A percentile compares a stretch with the other conserved stretches of the same genome.
Conservation (phyloP, 495 filamentous ascomycete genomes). For the Diplogelasinospora grovesii region DNA sequence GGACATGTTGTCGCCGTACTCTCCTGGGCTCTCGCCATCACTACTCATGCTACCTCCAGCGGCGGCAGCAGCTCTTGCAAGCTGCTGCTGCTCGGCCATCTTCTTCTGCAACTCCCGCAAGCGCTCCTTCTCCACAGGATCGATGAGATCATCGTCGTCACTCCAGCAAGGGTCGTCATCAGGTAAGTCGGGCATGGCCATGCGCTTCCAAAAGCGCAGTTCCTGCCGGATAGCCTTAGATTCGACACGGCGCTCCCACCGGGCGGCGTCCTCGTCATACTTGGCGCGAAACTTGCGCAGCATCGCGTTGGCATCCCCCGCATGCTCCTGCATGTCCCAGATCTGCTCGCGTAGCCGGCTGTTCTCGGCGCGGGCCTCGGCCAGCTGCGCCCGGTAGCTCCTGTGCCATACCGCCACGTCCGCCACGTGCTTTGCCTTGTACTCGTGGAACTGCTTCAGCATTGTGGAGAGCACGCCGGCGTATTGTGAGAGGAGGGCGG, state of each 20-base stretch:
- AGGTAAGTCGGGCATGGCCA: constrained; percentile 44
- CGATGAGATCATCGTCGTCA: constrained; percentile 50
- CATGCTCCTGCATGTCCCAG: constrained; percentile 49
- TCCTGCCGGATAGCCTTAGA: constrained; percentile 39
- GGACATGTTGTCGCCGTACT: constrained; percentile 8
- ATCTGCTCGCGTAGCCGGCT: constrained; percentile 49
- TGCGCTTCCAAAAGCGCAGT: constrained; percentile 48
- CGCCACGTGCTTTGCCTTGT: constrained; percentile 44
- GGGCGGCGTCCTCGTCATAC: constrained; percentile 40
- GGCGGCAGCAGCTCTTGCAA: constrained; percentile 17
- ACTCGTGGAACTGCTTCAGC: constrained; percentile 46
- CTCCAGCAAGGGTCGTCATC: constrained; percentile 48
- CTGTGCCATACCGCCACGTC: constrained; percentile 50
- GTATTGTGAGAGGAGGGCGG: constrained; percentile 41
- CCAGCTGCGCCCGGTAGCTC: constrained; percentile 49
- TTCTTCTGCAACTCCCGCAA: constrained; percentile 30
- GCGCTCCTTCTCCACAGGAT: constrained; percentile 44
- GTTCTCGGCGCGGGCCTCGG: constrained; percentile 51
- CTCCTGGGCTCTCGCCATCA: constrained; percentile 4
- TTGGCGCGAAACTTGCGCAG: constrained; percentile 42
- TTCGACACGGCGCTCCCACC: constrained; percentile 41
- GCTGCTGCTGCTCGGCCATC: constrained; percentile 31
- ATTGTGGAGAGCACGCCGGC: constrained; percentile 40
- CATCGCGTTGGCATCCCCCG: constrained; percentile 40
- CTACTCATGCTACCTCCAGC: constrained; percentile 1